Base-by-base conservation (phyloP, 2,329 filamentous ascomycete genomes). In the Diplodia seriata region DNA sequence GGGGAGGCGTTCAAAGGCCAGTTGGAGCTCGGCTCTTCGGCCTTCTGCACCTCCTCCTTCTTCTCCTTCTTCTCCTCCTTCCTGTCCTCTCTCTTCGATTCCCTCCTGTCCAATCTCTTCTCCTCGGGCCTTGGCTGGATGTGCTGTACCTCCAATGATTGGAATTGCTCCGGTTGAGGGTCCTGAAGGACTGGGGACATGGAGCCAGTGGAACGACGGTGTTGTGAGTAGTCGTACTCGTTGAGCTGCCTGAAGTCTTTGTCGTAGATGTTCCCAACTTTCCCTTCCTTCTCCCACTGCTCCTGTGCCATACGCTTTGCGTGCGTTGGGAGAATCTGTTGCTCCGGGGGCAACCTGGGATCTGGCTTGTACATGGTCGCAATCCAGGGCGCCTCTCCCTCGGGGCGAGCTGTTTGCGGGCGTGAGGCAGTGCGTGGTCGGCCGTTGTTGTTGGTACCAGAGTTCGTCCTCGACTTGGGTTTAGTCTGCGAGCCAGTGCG, bases 331-430 rank as follows among this genome's bases (percentile, higher is more conserved):
- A 99, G 87, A 65, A 99, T 89, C 76, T 99, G 95, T 78, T 99
- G 92, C 70, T 99, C 95, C 0, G 93, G 95, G 6, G 95, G 95
- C 40, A 99, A 84, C 69, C 93, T 90, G 36, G 95, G 95, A 76
- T 99, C 95, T 0, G 95, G 95, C 75, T 96, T 97, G 80, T 97
- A 99, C 80, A 97, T 93, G 26, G 91, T 92, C 55, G 95, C 87
- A 80, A 98, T 87, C 95, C 95, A 99, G 63, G 95, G 95, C 11
- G 95, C 93, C 66, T 98, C 94, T 23, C 95, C 95, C 82, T 98
- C 95, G 0, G 94, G 94, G 51, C 89, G 87, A 75, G 69, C 88
- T 82, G 81, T 92, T 87, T 78, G 85, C 76, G 74, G 84, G 78
- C 75, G 78, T 73, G 76, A 74, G 68, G 88, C 84, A 1, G 89